Percentiles rank a stretch among this genome's conserved stretches.
Evolutionary conservation across 1,139 yeast species (phyloP).

Genomic region (Saccharomycopsis phalli): DNA sequence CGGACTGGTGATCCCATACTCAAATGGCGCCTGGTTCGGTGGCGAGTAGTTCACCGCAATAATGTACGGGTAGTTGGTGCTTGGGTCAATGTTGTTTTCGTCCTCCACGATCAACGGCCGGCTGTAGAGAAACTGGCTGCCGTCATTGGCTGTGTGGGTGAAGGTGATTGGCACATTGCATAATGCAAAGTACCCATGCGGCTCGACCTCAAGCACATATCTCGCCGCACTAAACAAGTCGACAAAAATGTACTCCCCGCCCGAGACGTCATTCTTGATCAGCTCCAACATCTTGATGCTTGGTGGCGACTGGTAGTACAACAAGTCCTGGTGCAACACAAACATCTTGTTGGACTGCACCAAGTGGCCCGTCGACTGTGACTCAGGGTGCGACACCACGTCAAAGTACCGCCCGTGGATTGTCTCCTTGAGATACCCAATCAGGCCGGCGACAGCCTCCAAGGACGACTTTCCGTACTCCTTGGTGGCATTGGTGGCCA

Average conservation of each 20-base stretch:
- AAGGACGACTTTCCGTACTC: constrained; percentile 25
- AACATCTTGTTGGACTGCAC: constrained; percentile 62
- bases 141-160: constrained; percentile 45
- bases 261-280: constrained; percentile 50
- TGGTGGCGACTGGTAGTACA: constrained; percentile 78
- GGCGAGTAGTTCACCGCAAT: constrained; percentile 71
- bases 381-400: constrained; percentile 49
- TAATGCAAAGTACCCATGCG: constrained; percentile 56
- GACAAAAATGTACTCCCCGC: constrained; percentile 69
- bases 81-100: constrained; percentile 27
- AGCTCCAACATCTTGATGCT: constrained; percentile 69
- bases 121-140: constrained; percentile 54
- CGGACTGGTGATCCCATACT: constrained; percentile 38
- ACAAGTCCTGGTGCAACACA: constrained; percentile 74
- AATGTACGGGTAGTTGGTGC: constrained; percentile 32
- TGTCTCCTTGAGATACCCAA: constrained; percentile 66
- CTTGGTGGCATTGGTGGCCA: constrained; percentile 33
- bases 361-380: constrained; percentile 69
- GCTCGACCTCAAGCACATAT: constrained; percentile 44
- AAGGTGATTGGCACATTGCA: constrained; percentile 58
- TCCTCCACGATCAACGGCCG: constrained; percentile 63
- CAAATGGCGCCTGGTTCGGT: constrained; percentile 79
- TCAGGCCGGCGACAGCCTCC: constrained; percentile 43
- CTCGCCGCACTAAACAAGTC: constrained; percentile 67
- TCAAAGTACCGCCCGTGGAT: constrained; percentile 72